phyloP scores from a whole-genome alignment of 768 basidiomycete species.

The Ephemerocybe angulata region DNA sequence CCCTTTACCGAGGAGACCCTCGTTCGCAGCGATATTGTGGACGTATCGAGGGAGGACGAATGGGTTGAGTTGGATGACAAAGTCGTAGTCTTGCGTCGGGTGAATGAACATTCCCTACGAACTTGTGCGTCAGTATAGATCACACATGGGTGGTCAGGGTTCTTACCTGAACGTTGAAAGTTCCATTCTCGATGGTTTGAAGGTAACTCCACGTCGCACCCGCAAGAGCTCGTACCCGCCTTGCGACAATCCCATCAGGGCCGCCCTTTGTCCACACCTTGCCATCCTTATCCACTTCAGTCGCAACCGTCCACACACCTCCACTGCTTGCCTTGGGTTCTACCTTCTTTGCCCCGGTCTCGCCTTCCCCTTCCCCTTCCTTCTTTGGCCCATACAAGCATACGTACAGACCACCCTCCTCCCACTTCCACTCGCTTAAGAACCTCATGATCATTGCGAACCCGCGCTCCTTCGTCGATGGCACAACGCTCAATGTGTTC shows the following conservation, averaged over 20 bases:
- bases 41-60: slow-evolving; percentile 63
- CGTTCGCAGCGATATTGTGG: slow-evolving; percentile 61
- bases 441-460: slow-evolving; percentile 73
- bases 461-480: slow-evolving; percentile 74
- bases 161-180: slow-evolving; percentile 58
- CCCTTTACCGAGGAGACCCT: slow-evolving; percentile 40
- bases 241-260: slow-evolving; percentile 70
- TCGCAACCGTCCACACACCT: slow-evolving; percentile 73
- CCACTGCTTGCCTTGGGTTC: slow-evolving; percentile 6
- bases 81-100: slow-evolving; percentile 80
- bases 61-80: slow-evolving; percentile 73
- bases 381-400: slow-evolving; percentile 53
- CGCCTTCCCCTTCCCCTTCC: slow-evolving; percentile 24
- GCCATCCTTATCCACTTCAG: slow-evolving; percentile 73
- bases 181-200: slow-evolving; percentile 45
- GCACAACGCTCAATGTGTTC: slow-evolving; percentile 41
- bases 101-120: slow-evolving; percentile 79
- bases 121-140: background rate
- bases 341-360: slow-evolving; percentile 16
- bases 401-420: slow-evolving; percentile 59
- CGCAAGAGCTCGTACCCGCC: slow-evolving; percentile 69
- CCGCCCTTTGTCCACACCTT: slow-evolving; percentile 69
- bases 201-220: slow-evolving; percentile 67
- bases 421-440: slow-evolving; percentile 83
- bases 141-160: background rate